Evolutionary conservation across 2,329 filamentous ascomycete genomes (phyloP), one percentile per base, ranked within the genome.

Genomic region (Colletotrichum costaricense): DNA sequence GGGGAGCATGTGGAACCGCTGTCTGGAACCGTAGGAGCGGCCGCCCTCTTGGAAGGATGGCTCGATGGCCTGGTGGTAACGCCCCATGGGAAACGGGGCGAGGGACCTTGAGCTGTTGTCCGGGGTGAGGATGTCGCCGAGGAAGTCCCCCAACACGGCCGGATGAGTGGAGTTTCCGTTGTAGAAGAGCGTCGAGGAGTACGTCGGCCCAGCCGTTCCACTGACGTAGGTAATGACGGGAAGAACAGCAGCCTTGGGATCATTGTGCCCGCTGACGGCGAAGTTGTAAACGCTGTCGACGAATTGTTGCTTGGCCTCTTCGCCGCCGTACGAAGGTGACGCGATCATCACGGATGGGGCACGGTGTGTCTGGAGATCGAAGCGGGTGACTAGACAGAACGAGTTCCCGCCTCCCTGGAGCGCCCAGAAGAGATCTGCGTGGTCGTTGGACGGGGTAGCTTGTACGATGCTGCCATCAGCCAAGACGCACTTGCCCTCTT

Each of bases 391-490:
- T 59, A 80, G 76, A 46, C 83, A 85, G 19, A 85, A 84, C 63
- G 81, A 81, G 30, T 81, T 80, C 5, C 76, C 76, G 16, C 86
- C 86, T 28, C 83, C 84, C 49, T 82, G 82, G 5, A 87, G 78
- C 2, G 86, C 86, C 76, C 80, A 82, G 77, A 80, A 88, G 1
- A 88, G 80, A 70, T 88, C 85, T 0, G 75, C 6, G 69, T 87
- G 80, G 11, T 79, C 57, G 0, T 72, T 69, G 0, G 73, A 54
- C 0, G 77, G 74, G 52, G 82, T 84, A 1, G 84, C 87, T 3
- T 81, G 80, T n/a, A 88, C 79, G 14, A 89, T 80, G 0, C 77
- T 69, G 0, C 87, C 87, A n/a, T 82, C 80, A 0, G 85, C 82
- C 1, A 87, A 80, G 1, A 90, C 87, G 11, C 89, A 80, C 75